Percentiles rank a stretch among this genome's conserved stretches.
Conservation (phyloP, 2,329 filamentous ascomycete genomes). For the Colletotrichum caudatum region DNA sequence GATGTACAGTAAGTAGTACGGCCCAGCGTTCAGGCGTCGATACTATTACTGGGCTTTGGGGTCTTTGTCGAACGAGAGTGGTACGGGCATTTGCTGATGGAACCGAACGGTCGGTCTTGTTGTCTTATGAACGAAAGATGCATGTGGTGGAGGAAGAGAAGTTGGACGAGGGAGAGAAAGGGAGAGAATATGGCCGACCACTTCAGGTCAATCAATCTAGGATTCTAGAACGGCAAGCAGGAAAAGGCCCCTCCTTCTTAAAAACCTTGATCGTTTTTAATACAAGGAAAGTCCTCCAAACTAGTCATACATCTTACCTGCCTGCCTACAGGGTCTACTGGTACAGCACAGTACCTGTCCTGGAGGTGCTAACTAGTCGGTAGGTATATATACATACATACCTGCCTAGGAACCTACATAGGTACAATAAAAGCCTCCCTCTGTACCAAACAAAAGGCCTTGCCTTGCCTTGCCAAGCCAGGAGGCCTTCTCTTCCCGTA, state of each 20-base stretch:
- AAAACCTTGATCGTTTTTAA: conserved; percentile 4
- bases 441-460: neutral
- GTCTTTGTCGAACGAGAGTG: conserved; percentile 20
- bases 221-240: neutral
- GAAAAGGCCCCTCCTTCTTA: neutral
- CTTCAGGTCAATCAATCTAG: neutral
- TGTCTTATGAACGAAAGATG: neutral
- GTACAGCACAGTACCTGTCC: no score
- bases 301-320: no score
- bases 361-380: no score
- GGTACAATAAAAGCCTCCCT: neutral
- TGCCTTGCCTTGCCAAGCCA: conserved; percentile 32
- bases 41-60: conserved; percentile 18
- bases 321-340: no score
- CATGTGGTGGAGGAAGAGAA: neutral
- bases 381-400: no score
- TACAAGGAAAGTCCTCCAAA: no score
- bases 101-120: conserved; percentile 5
- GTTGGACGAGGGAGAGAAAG: conserved; percentile 2
- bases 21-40: conserved; percentile 34
- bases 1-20: neutral
- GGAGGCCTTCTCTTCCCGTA: conserved; percentile 24
- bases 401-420: no score
- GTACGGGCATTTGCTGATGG: conserved; percentile 7
- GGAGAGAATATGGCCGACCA: neutral